Conservation (phyloP, 2,329 filamentous ascomycete species). For the Cyphellophora attinorum region DNA sequence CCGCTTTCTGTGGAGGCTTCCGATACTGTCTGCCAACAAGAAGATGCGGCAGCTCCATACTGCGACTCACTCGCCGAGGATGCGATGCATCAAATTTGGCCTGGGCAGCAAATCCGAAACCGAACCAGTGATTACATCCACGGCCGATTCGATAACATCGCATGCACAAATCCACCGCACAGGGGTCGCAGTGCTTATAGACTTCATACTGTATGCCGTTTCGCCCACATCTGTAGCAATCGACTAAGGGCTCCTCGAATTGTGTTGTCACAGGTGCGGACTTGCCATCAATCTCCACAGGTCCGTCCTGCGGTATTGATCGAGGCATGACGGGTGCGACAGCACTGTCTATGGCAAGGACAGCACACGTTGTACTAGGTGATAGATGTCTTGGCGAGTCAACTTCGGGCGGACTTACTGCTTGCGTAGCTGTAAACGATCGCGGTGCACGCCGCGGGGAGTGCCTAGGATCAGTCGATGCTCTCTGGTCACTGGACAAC, state of each 20-base stretch:
- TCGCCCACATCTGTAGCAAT: constrained; percentile 62
- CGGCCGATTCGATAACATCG: constrained; percentile 67
- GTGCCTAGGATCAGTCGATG: constrained; percentile 14
- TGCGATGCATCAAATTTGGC: constrained; percentile 52
- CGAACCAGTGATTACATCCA: constrained; percentile 81
- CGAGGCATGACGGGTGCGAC: constrained; percentile 18
- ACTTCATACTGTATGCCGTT: constrained; percentile 72
- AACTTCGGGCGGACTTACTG: constrained; percentile 7
- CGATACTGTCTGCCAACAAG: constrained; percentile 38
- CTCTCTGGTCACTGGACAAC: constrained; percentile 9
- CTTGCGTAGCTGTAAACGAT: constrained; percentile 1
- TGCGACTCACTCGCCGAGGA: constrained; percentile 30
- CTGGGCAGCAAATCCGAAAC: constrained; percentile 68
- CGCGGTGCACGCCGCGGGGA: constrained; percentile 1
- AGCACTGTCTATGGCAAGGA: constrained; percentile 8
- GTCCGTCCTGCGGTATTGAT: neutral
- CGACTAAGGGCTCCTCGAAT: constrained; percentile 56
- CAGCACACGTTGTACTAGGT: constrained; percentile 4
- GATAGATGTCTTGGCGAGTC: constrained; percentile 6
- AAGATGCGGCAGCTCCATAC: constrained; percentile 43
- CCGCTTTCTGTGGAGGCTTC: constrained; percentile 13
- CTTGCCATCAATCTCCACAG: neutral
- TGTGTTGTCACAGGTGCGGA: neutral
- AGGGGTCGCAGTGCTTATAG: constrained; percentile 72
- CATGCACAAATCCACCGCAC: constrained; percentile 65